A percentile compares a stretch with the other conserved stretches of the same genome.
phyloP scores from a whole-genome alignment of 1,284 basidiomycete genomes.

The Tylopilus orsonianus region DNA sequence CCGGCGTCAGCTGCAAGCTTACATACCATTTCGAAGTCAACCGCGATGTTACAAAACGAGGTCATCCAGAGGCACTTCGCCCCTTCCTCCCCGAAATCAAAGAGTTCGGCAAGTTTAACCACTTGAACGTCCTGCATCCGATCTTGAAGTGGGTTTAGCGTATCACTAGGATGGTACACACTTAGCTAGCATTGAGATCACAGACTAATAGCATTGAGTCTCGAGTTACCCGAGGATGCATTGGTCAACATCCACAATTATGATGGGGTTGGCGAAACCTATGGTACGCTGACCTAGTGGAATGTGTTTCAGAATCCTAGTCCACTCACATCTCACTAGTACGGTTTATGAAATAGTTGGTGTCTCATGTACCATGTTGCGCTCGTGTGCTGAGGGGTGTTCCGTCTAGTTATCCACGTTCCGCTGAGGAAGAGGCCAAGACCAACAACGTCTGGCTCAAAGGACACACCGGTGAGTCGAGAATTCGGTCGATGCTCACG shows the following conservation, averaged over 20 bases:
- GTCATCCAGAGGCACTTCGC: constrained; percentile 49
- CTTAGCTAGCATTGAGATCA: not conserved
- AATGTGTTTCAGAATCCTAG: not conserved
- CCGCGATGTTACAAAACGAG: constrained; percentile 42
- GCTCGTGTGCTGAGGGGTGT: not conserved
- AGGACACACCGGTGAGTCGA: constrained; percentile 53
- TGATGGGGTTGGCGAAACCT: constrained; percentile 43
- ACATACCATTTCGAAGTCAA: constrained; percentile 39
- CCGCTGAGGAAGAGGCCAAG: constrained; percentile 53
- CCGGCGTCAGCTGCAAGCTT: not conserved
- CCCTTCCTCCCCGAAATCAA: constrained; percentile 61
- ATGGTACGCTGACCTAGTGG: constrained; percentile 34
- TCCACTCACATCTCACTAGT: constrained; percentile 32
- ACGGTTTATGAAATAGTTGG: constrained; percentile 49
- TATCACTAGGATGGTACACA: not conserved
- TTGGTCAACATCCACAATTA: constrained; percentile 54
- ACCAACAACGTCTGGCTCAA: constrained; percentile 60
- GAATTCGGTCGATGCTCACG: not conserved
- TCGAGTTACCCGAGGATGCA: constrained; percentile 60
- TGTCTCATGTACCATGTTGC: not conserved
- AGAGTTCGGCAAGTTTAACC: constrained; percentile 50
- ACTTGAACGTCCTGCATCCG: constrained; percentile 49
- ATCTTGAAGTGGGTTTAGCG: constrained; percentile 42
- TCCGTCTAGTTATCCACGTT: constrained; percentile 40
- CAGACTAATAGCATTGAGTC: constrained; percentile 53